Conservation (phyloP, 2,329 filamentous ascomycete genomes). For the Coniochaeta ligniaria region DNA sequence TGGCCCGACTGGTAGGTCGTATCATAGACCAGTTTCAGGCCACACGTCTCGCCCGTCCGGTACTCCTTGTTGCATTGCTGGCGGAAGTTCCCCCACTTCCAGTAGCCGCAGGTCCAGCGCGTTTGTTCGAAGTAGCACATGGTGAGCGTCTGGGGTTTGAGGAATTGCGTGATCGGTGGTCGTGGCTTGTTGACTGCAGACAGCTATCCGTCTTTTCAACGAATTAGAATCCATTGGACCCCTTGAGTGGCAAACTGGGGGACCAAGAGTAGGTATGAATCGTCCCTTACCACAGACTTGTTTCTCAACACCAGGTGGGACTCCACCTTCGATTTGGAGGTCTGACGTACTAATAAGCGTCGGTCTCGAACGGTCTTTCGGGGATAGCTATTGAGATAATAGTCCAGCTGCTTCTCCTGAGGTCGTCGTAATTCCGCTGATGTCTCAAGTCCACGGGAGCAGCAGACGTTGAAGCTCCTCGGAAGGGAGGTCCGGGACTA, state of each 20-base stretch:
- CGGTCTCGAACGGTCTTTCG: not conserved
- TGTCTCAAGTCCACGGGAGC: not conserved
- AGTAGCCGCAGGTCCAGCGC: conserved; percentile 79
- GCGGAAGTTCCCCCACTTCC: conserved; percentile 90
- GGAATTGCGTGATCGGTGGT: not conserved
- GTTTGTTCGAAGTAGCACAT: conserved; percentile 98
- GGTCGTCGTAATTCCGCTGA: not conserved
- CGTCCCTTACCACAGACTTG: not conserved
- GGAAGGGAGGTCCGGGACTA: conserved; percentile 12
- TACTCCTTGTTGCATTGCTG: conserved; percentile 93
- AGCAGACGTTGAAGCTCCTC: not conserved
- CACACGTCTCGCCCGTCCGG: conserved; percentile 92
- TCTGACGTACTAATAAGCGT: not conserved
- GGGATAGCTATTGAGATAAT: not conserved
- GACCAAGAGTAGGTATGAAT: not conserved
- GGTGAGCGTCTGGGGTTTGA: conserved; percentile 15
- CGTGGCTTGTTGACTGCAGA: not conserved
- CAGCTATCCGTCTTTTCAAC: not conserved
- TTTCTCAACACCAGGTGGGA: not conserved
- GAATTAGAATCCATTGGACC: not conserved
- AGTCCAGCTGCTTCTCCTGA: not conserved
- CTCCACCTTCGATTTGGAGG: not conserved
- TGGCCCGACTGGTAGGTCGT: conserved; percentile 56
- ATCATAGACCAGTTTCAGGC: conserved; percentile 80
- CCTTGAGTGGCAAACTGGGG: not conserved